Conservation (phyloP, 2,329 filamentous ascomycete genomes). For the Trichoderma lentiforme region DNA sequence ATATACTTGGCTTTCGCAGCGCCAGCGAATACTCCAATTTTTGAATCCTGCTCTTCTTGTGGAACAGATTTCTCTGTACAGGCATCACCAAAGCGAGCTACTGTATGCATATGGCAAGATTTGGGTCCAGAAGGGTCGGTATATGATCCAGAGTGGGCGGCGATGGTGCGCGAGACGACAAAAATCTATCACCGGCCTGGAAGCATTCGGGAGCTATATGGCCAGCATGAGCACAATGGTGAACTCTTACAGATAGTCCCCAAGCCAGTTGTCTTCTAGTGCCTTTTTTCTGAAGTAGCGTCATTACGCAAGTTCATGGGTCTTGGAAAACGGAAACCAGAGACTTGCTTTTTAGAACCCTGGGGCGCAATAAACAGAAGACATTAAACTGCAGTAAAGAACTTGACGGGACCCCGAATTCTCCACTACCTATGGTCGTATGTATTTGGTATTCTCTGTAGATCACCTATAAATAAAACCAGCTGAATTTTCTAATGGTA, state of each 20-base stretch:
- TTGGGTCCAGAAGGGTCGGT: not conserved
- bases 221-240: not conserved
- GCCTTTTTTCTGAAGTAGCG: too few species aligned
- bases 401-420: too few species aligned
- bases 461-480: too few species aligned
- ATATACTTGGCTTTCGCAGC: not conserved
- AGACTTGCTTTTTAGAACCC: too few species aligned
- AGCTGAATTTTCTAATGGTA: too few species aligned
- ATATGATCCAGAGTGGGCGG: not conserved
- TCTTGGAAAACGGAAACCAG: too few species aligned
- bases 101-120: conserved; percentile 4
- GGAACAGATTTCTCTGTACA: not conserved
- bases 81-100: not conserved
- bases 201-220: conserved; percentile 15
- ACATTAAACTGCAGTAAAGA: too few species aligned
- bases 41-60: not conserved
- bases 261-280: not conserved
- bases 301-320: too few species aligned
- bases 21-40: not conserved
- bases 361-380: too few species aligned
- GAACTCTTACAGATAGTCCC: not conserved
- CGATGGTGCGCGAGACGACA: not conserved
- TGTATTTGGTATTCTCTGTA: too few species aligned
- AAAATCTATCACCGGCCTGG: not conserved
- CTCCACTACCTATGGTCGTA: too few species aligned